Evolutionary conservation across 352 stramenopile genomes (phyloP), one percentile per base, ranked within the genome.

Genomic region (Pythium aristosporum): DNA sequence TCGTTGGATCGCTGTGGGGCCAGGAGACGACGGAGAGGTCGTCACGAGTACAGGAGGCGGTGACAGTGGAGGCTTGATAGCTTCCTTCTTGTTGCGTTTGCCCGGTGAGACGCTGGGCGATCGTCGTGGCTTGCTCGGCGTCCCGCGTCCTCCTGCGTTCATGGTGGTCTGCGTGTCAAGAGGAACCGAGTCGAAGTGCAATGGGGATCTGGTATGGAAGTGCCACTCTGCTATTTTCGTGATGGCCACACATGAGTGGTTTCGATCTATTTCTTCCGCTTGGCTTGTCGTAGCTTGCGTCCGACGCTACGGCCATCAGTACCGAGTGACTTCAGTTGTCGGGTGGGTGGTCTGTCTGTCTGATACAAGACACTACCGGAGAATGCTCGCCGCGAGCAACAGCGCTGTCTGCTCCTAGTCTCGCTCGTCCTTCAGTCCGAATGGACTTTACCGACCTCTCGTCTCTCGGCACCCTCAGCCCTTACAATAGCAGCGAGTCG

Each of bases 401-500:
- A 23, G 48, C 46, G 41, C 42, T 52, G 28, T 16, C n/a, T 59
- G 25, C 25, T 30, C 25, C 25, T 30, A 30, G 25, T 30, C 25
- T 5, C 25, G 25, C 25, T 30, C 25, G 25, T 30, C 25, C 34
- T 39, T 39, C 20, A 7, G 13, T 30, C 39, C 36, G 5, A 50
- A 68, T 68, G 62, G 57, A 71, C 30, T 91, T 89, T 55, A 82
- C 81, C 10, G 79, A 91, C 57, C 73, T 91, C 55, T 70, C 77
- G 39, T 73, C 75, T 23, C 71, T 83, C 48, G 61, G 65, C 30
- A 53, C 34, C 12, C 49, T 39, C 23, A 81, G 74, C 65, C 63
- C 43, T 61, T 75, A 34, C 68, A 75, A 34, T 57, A 67, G 39
- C 75, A 74, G 37, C 47, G 63, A 65, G 67, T 76, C 41, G 79